A percentile compares a stretch with the other conserved stretches of the same genome.
Conservation (phyloP, 2,329 filamentous ascomycete genomes). For the Ceratocystis smalleyi region DNA sequence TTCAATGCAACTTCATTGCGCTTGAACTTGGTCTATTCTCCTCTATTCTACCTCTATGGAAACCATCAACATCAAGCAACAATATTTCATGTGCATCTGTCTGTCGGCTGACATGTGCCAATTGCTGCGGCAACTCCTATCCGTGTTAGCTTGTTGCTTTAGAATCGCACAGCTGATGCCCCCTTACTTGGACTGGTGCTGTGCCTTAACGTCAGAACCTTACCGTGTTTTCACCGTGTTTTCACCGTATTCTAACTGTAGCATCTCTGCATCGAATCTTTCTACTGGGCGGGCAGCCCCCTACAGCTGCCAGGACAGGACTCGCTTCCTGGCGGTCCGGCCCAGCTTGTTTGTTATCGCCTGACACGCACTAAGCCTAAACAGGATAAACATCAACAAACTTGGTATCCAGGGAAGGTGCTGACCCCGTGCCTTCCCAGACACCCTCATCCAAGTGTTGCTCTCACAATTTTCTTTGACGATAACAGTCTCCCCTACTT, state of each 20-base stretch:
- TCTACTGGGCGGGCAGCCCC: not conserved
- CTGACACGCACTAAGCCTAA: slow-evolving; percentile 7
- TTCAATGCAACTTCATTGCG: too few relatives aligned
- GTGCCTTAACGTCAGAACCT: not conserved
- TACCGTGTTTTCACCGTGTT: not conserved
- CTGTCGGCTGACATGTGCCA: not conserved
- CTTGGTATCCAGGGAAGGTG: slow-evolving; percentile 4
- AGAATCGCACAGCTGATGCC: not conserved
- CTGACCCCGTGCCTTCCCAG: slow-evolving; percentile 2
- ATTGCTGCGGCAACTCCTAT: not conserved
- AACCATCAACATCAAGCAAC: too few relatives aligned
- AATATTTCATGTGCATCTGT: too few relatives aligned
- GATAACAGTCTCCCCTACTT: not conserved
- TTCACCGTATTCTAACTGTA: not conserved
- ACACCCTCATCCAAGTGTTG: not conserved
- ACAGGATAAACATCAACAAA: slow-evolving; percentile 10
- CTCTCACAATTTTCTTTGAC: not conserved
- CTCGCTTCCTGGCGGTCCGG: not conserved
- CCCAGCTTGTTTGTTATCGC: slow-evolving; percentile 2
- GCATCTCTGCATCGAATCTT: too few relatives aligned
- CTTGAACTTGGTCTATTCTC: too few relatives aligned
- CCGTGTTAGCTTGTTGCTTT: not conserved
- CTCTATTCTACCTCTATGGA: too few relatives aligned
- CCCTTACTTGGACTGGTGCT: not conserved
- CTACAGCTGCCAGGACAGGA: not conserved